Evolutionary conservation across 805 yeast genomes (phyloP).

Genomic region (Suhomyces kilbournensis): DNA sequence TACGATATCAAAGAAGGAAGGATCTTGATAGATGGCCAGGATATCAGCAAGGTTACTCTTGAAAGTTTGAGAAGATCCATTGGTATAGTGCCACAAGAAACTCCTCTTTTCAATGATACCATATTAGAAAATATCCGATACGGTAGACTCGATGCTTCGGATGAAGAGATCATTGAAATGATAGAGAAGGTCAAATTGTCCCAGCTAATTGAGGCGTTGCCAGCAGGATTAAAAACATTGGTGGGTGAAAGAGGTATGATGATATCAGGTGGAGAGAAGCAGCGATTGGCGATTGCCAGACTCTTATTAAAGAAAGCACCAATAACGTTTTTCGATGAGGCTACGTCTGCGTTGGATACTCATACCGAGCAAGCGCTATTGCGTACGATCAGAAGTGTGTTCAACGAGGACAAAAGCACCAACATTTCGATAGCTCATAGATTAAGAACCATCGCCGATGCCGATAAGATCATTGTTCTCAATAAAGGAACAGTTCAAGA

Average conservation of each 20-base stretch:
- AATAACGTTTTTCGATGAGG: slow-evolving; percentile 93
- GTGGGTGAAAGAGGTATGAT: slow-evolving; percentile 98
- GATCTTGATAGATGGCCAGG: slow-evolving; percentile 84
- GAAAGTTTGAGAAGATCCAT: slow-evolving; percentile 70
- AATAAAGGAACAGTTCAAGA: slow-evolving; percentile 77
- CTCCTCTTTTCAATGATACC: slow-evolving; percentile 91
- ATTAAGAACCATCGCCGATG: slow-evolving; percentile 87
- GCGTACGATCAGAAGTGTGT: slow-evolving; percentile 66
- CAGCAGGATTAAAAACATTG: slow-evolving; percentile 78
- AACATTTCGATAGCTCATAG: slow-evolving; percentile 93
- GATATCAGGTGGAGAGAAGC: slow-evolving; percentile 99
- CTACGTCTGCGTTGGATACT: slow-evolving; percentile 94
- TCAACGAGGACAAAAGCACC: slow-evolving; percentile 57
- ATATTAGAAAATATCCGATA: slow-evolving; percentile 84
- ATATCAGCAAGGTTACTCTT: slow-evolving; percentile 68
- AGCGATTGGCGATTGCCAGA: slow-evolving; percentile 89
- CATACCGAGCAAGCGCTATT: slow-evolving; percentile 88
- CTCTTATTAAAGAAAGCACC: slow-evolving; percentile 82
- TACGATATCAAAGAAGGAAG: slow-evolving; percentile 80
- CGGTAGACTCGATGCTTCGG: slow-evolving; percentile 72
- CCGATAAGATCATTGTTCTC: slow-evolving; percentile 89
- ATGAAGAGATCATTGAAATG: slow-evolving; percentile 64
- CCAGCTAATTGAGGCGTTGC: slow-evolving; percentile 61
- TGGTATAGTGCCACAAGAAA: slow-evolving; percentile 97
- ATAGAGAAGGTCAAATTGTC: slow-evolving; percentile 70